These are phyloP conservation scores for Phytopythium cucurbitacearum DNA, from an alignment of 352 stramenopile genomes.

Conservation along the genomic window DNA sequence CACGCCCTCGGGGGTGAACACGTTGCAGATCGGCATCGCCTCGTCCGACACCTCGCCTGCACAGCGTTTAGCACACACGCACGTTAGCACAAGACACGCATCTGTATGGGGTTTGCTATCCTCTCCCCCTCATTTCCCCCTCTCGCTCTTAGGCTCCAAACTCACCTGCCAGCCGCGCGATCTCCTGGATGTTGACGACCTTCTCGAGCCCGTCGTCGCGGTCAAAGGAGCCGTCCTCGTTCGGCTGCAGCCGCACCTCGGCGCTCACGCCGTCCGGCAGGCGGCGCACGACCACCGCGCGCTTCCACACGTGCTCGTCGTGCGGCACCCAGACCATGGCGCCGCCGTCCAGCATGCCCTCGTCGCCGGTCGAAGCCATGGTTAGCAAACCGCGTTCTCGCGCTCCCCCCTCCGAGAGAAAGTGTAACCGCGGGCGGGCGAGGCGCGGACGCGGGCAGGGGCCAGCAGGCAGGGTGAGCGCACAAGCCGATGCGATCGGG, in stretches of 20 bases:
- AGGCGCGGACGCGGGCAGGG: neutral
- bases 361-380: conserved; percentile 27
- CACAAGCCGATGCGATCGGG: neutral
- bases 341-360: conserved; percentile 50
- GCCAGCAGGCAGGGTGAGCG: neutral
- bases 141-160: neutral
- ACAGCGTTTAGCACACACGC: neutral
- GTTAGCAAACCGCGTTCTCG: neutral
- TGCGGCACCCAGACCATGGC: conserved; percentile 82
- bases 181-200: conserved; percentile 55
- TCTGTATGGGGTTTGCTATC: too few relatives aligned
- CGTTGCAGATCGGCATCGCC: conserved; percentile 84
- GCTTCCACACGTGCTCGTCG: conserved; percentile 72
- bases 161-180: conserved; percentile 50
- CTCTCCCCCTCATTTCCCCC: too few relatives aligned
- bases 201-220: conserved; percentile 58
- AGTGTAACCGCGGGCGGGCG: too few relatives aligned
- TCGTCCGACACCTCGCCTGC: conserved; percentile 63
- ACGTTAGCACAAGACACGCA: neutral
- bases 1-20: conserved; percentile 54
- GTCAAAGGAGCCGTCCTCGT: conserved; percentile 49
- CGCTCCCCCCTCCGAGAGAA: neutral
- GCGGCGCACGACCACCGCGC: conserved; percentile 58
- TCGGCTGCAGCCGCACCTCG: conserved; percentile 59
- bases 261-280: conserved; percentile 41